These are phyloP conservation scores for Magnolia officinalis DNA, from an alignment of 164 flowering plant genomes.

Conservation along the genomic window DNA sequence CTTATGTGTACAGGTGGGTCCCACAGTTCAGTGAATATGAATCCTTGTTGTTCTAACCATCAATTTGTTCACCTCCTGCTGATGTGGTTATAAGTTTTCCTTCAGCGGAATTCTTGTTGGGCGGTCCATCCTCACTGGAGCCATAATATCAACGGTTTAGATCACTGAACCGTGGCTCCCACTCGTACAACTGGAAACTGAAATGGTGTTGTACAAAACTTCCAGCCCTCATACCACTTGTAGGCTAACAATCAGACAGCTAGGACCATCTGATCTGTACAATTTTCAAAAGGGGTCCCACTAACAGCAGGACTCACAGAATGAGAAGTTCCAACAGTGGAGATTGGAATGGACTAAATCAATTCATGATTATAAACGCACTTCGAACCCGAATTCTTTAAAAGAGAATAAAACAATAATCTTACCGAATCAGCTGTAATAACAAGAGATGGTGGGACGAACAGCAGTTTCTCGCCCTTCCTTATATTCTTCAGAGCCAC, in stretches of 20 bases:
- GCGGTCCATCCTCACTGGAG: background rate
- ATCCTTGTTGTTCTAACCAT: too few relatives aligned
- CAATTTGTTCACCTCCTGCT: background rate
- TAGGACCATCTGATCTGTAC: background rate
- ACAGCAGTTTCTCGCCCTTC: slow-evolving; percentile 88
- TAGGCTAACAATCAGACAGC: background rate
- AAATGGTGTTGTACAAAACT: background rate
- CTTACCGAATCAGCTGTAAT: slow-evolving; percentile 77
- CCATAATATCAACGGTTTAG: background rate
- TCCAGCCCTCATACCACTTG: background rate
- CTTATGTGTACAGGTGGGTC: too few relatives aligned
- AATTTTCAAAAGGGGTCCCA: background rate
- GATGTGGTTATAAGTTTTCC: too few relatives aligned
- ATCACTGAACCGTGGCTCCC: background rate
- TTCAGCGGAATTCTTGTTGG: background rate
- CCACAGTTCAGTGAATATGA: too few relatives aligned
- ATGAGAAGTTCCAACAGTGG: background rate
- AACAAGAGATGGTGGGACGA: slow-evolving; percentile 83
- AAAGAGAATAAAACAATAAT: background rate
- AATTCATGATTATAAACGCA: background rate
- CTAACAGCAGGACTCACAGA: background rate
- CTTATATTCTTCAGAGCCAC: slow-evolving; percentile 80
- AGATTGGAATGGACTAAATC: too few relatives aligned
- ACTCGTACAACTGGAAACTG: background rate
- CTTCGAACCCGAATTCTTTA: background rate